Base-by-base conservation (phyloP, 2,329 filamentous ascomycete genomes). In the Diaporthe vaccinii region DNA sequence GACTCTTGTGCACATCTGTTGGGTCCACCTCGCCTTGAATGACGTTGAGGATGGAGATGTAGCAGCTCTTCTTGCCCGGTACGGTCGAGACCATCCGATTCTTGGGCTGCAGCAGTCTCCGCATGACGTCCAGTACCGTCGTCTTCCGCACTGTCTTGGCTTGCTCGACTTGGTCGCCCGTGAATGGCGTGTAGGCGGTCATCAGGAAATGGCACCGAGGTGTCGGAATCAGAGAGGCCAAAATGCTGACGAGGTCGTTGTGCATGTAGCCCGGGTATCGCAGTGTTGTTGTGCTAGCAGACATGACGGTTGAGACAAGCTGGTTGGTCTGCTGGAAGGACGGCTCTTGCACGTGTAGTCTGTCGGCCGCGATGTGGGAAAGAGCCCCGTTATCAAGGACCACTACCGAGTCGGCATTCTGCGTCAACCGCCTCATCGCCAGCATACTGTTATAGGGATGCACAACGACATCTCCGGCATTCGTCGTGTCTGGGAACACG, bases 201-300 rank as follows among this genome's bases (percentile, higher is more conserved):
- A 98, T 98, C 75, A 99, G 89, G 90, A 99, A 99, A 86, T 99
- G 97, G 83, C 96, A 98, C 79, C 97, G 93, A 14, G 97, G 97
- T 0, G 96, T 99, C 2, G 97, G 97, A 77, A 99, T 98, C 57
- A 99, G 90, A 28, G 95, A 98, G 34, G 97, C 97, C 75, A 99
- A 90, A 80, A 99, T 98, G 84, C 96, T 97, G 82, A 98, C 96
- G 22, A 99, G 93, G 82, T 99, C 97, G 84, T 99, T 99, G 88
- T 99, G 97, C 97, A 99, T 99, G 86, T 99, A 99, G 53, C 97
- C 97, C 1, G 97, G 97, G 83, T 99, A 99, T 82, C 97, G 91
- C 69, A 99, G 91, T 3, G 97, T 98, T 14, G 96, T 98, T 5
- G 97, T 99, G 82, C 95, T 97, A 53, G 97, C 97, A 49, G 96